Conservation (phyloP, 108 stramenopile genomes). For the Nitzschia sp. region DNA sequence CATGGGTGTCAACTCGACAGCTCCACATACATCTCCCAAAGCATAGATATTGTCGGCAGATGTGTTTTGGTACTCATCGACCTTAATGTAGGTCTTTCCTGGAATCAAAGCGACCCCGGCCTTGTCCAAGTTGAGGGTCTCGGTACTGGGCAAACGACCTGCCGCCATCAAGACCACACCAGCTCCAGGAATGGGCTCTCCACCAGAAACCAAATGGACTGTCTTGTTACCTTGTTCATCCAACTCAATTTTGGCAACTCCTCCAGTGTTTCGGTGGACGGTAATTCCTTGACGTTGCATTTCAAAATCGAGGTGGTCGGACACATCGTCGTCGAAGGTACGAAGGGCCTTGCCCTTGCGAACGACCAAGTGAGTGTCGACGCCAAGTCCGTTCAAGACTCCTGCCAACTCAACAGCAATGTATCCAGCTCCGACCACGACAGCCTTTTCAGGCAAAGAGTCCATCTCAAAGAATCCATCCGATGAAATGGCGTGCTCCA, state of each 20-base stretch:
- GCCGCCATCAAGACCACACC: conserved; percentile 83
- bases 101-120: conserved; percentile 53
- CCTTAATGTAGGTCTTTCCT: conserved; percentile 48
- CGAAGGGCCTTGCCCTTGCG: conserved; percentile 64
- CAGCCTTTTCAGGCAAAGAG: conserved; percentile 75
- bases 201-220: conserved; percentile 44
- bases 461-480: conserved; percentile 95
- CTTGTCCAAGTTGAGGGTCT: conserved; percentile 59
- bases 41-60: conserved; percentile 78
- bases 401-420: conserved; percentile 95
- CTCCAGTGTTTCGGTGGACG: conserved; percentile 71
- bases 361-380: conserved; percentile 63
- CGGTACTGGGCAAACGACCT: conserved; percentile 69
- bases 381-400: conserved; percentile 81
- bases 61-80: conserved; percentile 89
- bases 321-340: conserved; percentile 83
- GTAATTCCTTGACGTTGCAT: conserved; percentile 68
- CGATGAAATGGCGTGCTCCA: conserved; percentile 74
- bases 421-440: conserved; percentile 97
- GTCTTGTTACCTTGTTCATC: conserved; percentile 53
- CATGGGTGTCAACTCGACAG: conserved; percentile 91
- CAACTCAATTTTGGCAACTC: conserved; percentile 60
- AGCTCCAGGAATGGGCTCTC: conserved; percentile 61
- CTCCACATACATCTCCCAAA: conserved; percentile 89
- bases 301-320: conserved; percentile 62